Base-by-base conservation (phyloP, 202 grass and related monocot genomes). In the Cymbopogon flexuosus region DNA sequence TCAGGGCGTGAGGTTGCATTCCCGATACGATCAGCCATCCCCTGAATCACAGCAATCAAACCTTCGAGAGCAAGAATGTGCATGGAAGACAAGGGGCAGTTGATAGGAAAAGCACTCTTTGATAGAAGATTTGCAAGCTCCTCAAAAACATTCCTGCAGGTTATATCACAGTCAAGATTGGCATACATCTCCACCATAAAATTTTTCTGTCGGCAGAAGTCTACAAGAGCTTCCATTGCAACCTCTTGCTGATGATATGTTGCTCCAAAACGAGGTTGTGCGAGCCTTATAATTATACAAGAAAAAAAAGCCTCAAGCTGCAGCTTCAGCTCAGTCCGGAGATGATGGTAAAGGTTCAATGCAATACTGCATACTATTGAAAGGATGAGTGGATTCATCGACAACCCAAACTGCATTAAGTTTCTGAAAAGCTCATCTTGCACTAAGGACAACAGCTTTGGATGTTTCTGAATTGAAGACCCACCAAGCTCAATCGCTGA, bases 141-240 rank as follows among this genome's bases (percentile, higher is more conserved):
- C 85, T 99, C 96, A 85, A 99, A 99, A 70, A 99, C 81, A 85
- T 99, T 99, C 60, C 87, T 86, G 87, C 96, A 99, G 39, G 93
- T 96, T 85, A 99, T 90, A 68, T 99, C 93, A 47, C 93, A 96
- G 47, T 99, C 96, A 33, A 99, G 90, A 86, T 99, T 99, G 49
- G 96, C 96, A 57, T 93, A 99, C 93, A 99, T 90, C 81, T 99
- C 96, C 56, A 93, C 89, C 96, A 99, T 99, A 81, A 99, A 99
- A 29, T 79, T 91, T 76, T 81, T 96, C 83, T 96, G 96, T 16
- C 78, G 83, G 76, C 93, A 99, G 80, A 99, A 99, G 57, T 96
- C 96, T 39, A 99, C 93, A 62, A 99, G 88, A 78, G 93, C 83
- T 88, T 99, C 96, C 96, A 99, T 99, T 14, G 89, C 85, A 40